phyloP scores from a whole-genome alignment of 2,329 filamentous ascomycete genomes.

The Paecilomyces dactylethromorphus region DNA sequence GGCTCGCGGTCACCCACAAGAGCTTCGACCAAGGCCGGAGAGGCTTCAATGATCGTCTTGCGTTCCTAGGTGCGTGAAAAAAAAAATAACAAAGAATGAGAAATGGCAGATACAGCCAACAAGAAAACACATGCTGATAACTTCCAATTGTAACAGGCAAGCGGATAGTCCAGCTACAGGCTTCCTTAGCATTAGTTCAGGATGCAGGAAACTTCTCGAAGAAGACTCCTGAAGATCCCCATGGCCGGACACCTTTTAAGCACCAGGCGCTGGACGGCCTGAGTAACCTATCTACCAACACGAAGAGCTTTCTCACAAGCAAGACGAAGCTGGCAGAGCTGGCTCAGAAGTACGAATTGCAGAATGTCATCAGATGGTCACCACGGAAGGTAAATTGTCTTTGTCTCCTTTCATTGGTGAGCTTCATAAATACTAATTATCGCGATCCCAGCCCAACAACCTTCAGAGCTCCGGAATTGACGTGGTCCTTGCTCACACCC shows the following conservation, averaged over 20 bases:
- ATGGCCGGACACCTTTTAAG: conserved; percentile 58
- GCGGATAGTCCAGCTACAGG: conserved; percentile 58
- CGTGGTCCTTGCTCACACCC: conserved; percentile 65
- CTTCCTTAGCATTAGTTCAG: conserved; percentile 55
- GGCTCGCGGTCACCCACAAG: conserved; percentile 95
- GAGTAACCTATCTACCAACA: conserved; percentile 59
- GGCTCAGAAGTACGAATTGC: conserved; percentile 63
- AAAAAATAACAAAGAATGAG: not conserved
- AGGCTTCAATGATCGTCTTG: conserved; percentile 89
- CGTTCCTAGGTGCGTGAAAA: conserved; percentile 65
- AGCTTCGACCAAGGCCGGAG: conserved; percentile 92
- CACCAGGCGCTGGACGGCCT: conserved; percentile 68
- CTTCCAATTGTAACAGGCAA: conserved; percentile 44
- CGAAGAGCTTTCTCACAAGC: conserved; percentile 56
- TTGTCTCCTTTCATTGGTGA: not conserved
- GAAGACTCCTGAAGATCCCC: conserved; percentile 38
- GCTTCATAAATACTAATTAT: not conserved
- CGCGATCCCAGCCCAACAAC: conserved; percentile 52
- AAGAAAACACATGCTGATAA: not conserved
- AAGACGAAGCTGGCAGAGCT: conserved; percentile 62
- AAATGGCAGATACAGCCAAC: not conserved
- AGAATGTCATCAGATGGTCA: conserved; percentile 78
- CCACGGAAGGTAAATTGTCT: conserved; percentile 63
- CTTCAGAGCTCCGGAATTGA: conserved; percentile 67
- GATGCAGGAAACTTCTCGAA: conserved; percentile 31